These are phyloP conservation scores for Gliomastix tumulicola DNA, from an alignment of 2,329 filamentous ascomycete species.

Conservation along the genomic window DNA sequence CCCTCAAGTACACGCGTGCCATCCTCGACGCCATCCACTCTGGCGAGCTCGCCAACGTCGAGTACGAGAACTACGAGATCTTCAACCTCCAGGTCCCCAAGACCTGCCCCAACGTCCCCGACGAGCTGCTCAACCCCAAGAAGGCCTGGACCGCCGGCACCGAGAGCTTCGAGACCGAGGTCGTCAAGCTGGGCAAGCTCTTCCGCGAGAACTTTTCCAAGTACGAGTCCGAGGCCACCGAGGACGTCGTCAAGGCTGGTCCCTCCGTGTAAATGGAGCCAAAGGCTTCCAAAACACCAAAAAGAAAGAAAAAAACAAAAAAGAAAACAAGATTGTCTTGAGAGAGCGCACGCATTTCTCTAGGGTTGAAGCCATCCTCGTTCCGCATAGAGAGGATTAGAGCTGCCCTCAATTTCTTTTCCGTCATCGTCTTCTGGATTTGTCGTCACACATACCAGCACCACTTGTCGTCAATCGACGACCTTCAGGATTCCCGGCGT, in stretches of 20 bases:
- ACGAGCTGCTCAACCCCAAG: slow-evolving; percentile 89
- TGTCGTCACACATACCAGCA: no score
- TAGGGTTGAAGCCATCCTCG: no score
- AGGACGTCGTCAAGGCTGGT: slow-evolving; percentile 66
- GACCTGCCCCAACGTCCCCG: slow-evolving; percentile 79
- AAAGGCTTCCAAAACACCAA: no score
- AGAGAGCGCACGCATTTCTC: no score
- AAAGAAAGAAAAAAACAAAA: background rate
- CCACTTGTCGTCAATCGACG: no score
- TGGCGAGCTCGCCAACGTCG: slow-evolving; percentile 84
- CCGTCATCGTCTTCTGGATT: no score
- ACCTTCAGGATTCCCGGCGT: no score
- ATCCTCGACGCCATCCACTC: slow-evolving; percentile 98
- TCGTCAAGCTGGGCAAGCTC: slow-evolving; percentile 80
- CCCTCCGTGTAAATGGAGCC: slow-evolving; percentile 27
- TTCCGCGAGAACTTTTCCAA: slow-evolving; percentile 99
- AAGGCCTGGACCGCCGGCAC: slow-evolving; percentile 82
- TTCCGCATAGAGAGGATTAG: no score
- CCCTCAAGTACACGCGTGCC: slow-evolving; percentile 96
- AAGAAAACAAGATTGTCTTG: background rate
- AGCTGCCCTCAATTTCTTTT: no score
- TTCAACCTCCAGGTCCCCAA: slow-evolving; percentile 98
- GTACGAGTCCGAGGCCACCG: slow-evolving; percentile 78
- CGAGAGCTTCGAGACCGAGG: slow-evolving; percentile 78
- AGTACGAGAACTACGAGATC: slow-evolving; percentile 91